Percentiles rank a stretch among this genome's conserved stretches.
These are phyloP conservation scores for Mucor ambiguus DNA, from an alignment of 371 early-diverging fungal species.

Conservation along the genomic window DNA sequence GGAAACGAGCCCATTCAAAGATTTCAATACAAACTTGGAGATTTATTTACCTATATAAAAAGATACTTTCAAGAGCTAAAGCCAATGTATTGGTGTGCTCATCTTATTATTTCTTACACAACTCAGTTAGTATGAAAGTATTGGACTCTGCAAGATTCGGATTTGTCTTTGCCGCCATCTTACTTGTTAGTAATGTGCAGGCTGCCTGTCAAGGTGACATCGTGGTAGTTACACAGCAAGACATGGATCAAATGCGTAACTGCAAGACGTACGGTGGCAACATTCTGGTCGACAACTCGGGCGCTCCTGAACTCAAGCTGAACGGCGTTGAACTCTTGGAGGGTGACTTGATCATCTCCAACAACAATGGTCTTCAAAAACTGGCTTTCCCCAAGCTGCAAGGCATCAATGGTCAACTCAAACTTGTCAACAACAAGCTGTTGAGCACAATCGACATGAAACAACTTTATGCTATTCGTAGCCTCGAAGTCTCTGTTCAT, in stretches of 20 bases:
- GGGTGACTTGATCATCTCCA: conserved; percentile 47
- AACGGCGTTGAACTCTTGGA: conserved; percentile 37
- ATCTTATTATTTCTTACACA: neutral
- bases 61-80: neutral
- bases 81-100: neutral
- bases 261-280: conserved; percentile 50
- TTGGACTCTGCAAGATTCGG: conserved; percentile 8
- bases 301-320: conserved; percentile 23
- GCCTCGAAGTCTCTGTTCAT: conserved; percentile 43
- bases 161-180: conserved; percentile 13
- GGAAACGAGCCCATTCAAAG: neutral
- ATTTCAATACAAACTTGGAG: conserved; percentile 2
- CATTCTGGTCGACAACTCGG: conserved; percentile 37
- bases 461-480: conserved; percentile 33
- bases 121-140: conserved; percentile 4
- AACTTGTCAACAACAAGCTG: conserved; percentile 46
- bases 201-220: conserved; percentile 35
- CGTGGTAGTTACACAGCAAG: conserved; percentile 36
- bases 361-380: conserved; percentile 39
- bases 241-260: conserved; percentile 39
- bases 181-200: conserved; percentile 5
- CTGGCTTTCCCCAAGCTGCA: conserved; percentile 44
- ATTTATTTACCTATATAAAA: neutral
- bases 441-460: conserved; percentile 35
- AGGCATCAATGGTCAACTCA: conserved; percentile 45